These are phyloP conservation scores for Saitoella complicata DNA, from an alignment of 805 yeast genomes.

Conservation along the genomic window DNA sequence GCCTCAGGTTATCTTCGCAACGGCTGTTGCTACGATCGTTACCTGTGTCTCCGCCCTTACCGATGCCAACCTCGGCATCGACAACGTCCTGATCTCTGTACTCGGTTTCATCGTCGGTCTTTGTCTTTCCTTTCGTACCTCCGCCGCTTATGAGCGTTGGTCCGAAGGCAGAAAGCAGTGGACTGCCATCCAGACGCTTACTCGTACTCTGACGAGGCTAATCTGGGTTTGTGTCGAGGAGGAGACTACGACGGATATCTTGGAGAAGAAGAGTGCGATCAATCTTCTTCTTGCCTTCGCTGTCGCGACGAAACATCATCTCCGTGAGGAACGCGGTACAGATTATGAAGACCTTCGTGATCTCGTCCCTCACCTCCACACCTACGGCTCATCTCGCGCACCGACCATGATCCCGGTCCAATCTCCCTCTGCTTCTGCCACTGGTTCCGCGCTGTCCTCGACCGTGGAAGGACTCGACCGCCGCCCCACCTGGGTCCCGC, in stretches of 20 bases:
- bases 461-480: no score
- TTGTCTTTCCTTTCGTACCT: constrained; percentile 10
- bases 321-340: constrained; percentile 12
- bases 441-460: no score
- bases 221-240: constrained; percentile 10
- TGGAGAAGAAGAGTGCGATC: constrained; percentile 6
- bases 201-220: constrained; percentile 8
- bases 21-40: constrained; percentile 8
- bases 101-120: constrained; percentile 13
- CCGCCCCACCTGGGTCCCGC: no score
- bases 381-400: constrained; percentile 2
- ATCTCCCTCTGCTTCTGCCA: no score
- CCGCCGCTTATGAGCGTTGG: constrained; percentile 13
- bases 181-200: constrained; percentile 7
- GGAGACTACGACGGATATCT: background rate
- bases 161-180: constrained; percentile 12
- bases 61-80: constrained; percentile 6
- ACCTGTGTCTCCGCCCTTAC: constrained; percentile 8
- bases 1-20: constrained; percentile 9
- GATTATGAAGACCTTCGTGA: constrained; percentile 12
- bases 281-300: constrained; percentile 10
- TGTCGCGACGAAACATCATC: constrained; percentile 12
- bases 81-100: constrained; percentile 9
- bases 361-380: constrained; percentile 11
- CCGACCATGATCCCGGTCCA: no score